A percentile compares a stretch with the other conserved stretches of the same genome.
Conservation (phyloP, 106 monocot genomes). For the Triglochin maritima region DNA sequence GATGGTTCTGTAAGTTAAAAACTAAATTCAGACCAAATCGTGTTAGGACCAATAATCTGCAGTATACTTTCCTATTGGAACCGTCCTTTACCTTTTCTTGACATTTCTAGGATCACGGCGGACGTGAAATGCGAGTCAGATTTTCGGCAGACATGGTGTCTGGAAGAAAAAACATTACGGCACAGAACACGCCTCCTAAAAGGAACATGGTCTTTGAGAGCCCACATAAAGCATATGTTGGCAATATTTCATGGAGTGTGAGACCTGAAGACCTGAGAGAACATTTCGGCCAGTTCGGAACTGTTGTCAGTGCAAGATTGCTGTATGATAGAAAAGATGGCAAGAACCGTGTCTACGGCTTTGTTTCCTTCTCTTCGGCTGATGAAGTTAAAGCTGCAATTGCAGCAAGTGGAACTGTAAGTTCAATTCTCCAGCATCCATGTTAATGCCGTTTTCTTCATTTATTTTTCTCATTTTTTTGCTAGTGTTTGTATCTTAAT, state of each 20-base stretch:
- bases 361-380: constrained; percentile 57
- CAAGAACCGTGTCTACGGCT: constrained; percentile 70
- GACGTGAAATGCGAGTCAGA: constrained; percentile 72
- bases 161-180: constrained; percentile 36
- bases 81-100: not conserved
- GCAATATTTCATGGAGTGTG: constrained; percentile 65
- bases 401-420: constrained; percentile 43
- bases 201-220: constrained; percentile 60
- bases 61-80: not conserved
- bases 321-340: constrained; percentile 60
- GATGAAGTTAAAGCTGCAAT: constrained; percentile 54
- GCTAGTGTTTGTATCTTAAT: too few species aligned
- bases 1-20: constrained; percentile 60
- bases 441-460: not conserved
- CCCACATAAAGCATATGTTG: constrained; percentile 61
- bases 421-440: not conserved
- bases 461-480: not conserved
- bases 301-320: constrained; percentile 57
- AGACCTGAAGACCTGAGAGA: constrained; percentile 58
- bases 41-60: not conserved
- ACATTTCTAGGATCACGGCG: constrained; percentile 44
- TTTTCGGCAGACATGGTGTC: constrained; percentile 57
- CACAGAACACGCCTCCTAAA: constrained; percentile 35
- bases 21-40: not conserved
- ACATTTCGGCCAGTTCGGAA: constrained; percentile 69